Evolutionary conservation across 106 monocot genomes (phyloP), one percentile per base, ranked within the genome.

Genomic region (Apostasia shenzhenica): DNA sequence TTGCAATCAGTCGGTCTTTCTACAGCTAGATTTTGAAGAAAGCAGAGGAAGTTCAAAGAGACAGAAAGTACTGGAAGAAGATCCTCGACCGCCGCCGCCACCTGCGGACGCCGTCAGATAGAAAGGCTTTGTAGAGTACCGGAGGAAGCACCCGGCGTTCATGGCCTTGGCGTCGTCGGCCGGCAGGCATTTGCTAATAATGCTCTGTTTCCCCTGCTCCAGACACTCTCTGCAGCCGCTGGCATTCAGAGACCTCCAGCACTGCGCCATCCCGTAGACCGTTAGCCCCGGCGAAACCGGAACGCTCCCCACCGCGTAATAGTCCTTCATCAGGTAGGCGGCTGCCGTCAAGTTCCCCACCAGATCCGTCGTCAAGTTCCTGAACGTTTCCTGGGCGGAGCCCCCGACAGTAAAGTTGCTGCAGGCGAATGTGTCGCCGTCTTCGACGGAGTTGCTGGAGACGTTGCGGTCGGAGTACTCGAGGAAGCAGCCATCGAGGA

Each of bases 71-170:
- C 26, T 10, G 11, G 8, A 73, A 54, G 69, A 46, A 74, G 70
- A 49, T 14, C 63, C 61, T 11, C 43, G 39, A n/a, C 77, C 70
- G n/a, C 67, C 69, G 55, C 49, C 53, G 3, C 55, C 45, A 5
- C 14, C 41, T 5, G 63, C 40, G 1, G 57, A 3, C 2, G 13
- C 40, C 5, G 51, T 4, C 71, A 82, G 70, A 57, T 85, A 89
- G 67, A 89, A 89, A 10, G 68, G 67, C 8, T 70, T 58, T 46
- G 75, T 82, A 1, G 89, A 89, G 78, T 85, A 89, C 80, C 89
- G 78, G 50, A 88, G 41, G 72, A 74, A 79, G 69, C 88, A 88
- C 4, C 88, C 88, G 9, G 88, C 82, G 50, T 84, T 84, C 67
- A 88, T 45, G 14, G 66, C 84, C 77, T 77, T 79, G 44, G 79